Evolutionary conservation across 331 rosid genomes (phyloP).

Genomic region (Quercus lobata): DNA sequence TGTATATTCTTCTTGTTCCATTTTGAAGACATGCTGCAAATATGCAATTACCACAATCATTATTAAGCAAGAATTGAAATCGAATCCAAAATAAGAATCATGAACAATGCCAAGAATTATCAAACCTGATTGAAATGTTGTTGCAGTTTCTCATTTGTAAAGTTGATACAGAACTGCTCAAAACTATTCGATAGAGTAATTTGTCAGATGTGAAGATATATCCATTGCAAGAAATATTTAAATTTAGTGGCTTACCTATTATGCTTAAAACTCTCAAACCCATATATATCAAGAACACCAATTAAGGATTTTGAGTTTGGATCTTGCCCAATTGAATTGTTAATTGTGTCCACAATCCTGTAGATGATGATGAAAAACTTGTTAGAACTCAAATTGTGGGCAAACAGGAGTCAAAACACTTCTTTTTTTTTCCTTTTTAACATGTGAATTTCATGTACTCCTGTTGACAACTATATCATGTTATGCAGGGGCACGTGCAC

Average conservation of each 20-base stretch:
- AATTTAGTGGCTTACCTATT: conserved; percentile 60
- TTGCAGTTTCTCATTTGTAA: conserved; percentile 95
- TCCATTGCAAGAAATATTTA: conserved; percentile 7
- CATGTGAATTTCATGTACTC: not conserved
- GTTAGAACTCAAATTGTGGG: conserved; percentile 22
- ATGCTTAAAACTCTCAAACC: conserved; percentile 95
- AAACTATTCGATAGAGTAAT: conserved; percentile 44
- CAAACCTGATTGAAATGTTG: conserved; percentile 98
- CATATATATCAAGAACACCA: conserved; percentile 98
- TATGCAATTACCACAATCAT: conserved; percentile 19
- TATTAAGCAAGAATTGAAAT: conserved; percentile 1
- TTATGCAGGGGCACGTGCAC: not conserved
- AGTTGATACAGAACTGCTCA: conserved; percentile 99
- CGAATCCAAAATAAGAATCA: conserved; percentile 13
- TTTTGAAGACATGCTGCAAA: conserved; percentile 95
- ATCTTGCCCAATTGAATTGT: conserved; percentile 93
- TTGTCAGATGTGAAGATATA: conserved; percentile 31
- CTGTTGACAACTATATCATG: not conserved
- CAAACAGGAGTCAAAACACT: conserved; percentile 7
- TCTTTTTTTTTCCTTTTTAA: not conserved
- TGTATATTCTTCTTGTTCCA: conserved; percentile 99
- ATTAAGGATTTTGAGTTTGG: conserved; percentile 85
- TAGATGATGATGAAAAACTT: conserved; percentile 11
- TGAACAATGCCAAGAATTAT: conserved; percentile 17
- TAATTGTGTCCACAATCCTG: conserved; percentile 97